Conservation (phyloP, 352 stramenopile genomes). For the Pythium monospermum region DNA sequence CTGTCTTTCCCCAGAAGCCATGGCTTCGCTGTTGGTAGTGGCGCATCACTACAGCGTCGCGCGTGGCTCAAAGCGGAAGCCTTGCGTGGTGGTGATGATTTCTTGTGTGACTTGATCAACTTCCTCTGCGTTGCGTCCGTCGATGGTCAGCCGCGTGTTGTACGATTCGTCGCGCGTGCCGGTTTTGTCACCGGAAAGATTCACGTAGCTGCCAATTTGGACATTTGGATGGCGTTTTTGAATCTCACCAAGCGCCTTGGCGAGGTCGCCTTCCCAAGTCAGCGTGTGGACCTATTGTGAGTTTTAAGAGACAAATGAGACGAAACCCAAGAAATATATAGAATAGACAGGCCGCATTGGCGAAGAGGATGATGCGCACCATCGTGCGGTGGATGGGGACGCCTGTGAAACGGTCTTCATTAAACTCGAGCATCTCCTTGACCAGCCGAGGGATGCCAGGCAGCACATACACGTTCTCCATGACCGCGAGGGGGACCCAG, state of each 20-base stretch:
- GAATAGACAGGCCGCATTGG: background rate
- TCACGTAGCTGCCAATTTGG: slow-evolving; percentile 83
- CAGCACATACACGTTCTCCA: slow-evolving; percentile 83
- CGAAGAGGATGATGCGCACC: slow-evolving; percentile 29
- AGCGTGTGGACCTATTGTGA: slow-evolving; percentile 55
- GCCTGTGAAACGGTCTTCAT: slow-evolving; percentile 74
- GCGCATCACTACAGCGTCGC: slow-evolving; percentile 2
- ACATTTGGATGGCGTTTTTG: slow-evolving; percentile 65
- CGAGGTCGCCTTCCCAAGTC: slow-evolving; percentile 65
- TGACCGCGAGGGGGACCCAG: slow-evolving; percentile 71
- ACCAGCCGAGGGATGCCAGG: slow-evolving; percentile 77
- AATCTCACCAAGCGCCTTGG: slow-evolving; percentile 47
- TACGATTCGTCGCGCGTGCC: slow-evolving; percentile 48
- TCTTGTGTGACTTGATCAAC: slow-evolving; percentile 46
- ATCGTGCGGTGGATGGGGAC: slow-evolving; percentile 73
- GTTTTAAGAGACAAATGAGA: background rate
- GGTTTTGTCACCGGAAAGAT: slow-evolving; percentile 60
- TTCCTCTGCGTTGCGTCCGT: slow-evolving; percentile 43
- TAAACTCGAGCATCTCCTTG: slow-evolving; percentile 72
- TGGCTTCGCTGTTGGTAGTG: too few relatives aligned
- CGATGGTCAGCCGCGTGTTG: slow-evolving; percentile 62
- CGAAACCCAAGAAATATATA: background rate
- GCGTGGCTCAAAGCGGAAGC: slow-evolving; percentile 16
- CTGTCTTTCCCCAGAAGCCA: too few relatives aligned
- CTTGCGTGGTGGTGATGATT: slow-evolving; percentile 24